These are phyloP conservation scores for Nicotiana otophora DNA, from an alignment of 257 asterid species.

Conservation along the genomic window DNA sequence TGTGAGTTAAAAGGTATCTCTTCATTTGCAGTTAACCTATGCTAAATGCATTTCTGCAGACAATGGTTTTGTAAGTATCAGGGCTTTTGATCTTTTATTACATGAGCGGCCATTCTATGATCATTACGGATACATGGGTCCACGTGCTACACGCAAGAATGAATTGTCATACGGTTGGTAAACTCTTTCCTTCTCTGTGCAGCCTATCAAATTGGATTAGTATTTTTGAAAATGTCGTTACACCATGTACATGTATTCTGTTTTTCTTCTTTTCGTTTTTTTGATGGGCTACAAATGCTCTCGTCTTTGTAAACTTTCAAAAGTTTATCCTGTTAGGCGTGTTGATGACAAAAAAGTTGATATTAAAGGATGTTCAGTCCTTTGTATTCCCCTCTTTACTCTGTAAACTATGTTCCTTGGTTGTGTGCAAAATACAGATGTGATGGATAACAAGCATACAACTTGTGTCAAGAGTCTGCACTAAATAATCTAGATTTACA, in stretches of 20 bases:
- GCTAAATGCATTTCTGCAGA: not conserved
- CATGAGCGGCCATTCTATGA: not conserved
- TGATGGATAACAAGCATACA: not conserved
- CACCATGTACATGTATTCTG: not conserved
- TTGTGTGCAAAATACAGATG: not conserved
- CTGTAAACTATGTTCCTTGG: not conserved
- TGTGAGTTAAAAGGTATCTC: not conserved
- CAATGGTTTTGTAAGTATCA: not conserved
- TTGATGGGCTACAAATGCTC: not conserved
- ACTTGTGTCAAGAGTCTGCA: not conserved
- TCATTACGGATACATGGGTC: not conserved
- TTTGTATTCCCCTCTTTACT: too few species aligned
- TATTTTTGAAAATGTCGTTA: not conserved
- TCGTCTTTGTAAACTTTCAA: not conserved
- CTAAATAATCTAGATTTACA: not conserved
- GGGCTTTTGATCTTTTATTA: not conserved
- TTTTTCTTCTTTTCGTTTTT: not conserved
- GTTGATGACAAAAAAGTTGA: too few species aligned
- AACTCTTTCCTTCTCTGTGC: not conserved
- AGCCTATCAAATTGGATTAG: not conserved
- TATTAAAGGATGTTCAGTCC: too few species aligned
- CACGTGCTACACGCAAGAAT: not conserved
- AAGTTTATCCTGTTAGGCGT: not conserved
- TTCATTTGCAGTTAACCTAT: not conserved
- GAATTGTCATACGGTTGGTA: not conserved